phyloP scores from a whole-genome alignment of 192 early-diverging fungal species.

The Coemansia sp. region DNA sequence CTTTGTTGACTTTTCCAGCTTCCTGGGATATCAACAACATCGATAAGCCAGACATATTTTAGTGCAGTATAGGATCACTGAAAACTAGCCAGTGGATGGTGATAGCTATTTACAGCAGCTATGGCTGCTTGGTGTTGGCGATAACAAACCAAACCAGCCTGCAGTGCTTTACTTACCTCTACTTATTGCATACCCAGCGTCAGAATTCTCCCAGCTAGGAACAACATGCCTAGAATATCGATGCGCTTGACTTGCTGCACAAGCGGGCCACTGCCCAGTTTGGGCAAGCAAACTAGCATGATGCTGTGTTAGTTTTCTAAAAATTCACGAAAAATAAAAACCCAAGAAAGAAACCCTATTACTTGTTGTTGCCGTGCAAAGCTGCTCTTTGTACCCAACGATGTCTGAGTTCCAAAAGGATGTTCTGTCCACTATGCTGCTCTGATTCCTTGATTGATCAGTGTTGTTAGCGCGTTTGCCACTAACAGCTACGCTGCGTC shows the following conservation, averaged over 20 bases:
- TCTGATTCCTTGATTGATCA: no score
- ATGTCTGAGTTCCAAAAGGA: no score
- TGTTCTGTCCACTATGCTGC: no score
- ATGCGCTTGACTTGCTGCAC: constrained; percentile 39
- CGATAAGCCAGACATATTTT: constrained; percentile 6
- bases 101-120: not conserved
- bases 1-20: no score
- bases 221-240: constrained; percentile 54
- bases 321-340: no score
- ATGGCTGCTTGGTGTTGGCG: not conserved
- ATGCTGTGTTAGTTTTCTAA: no score
- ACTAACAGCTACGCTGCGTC: no score
- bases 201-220: constrained; percentile 39
- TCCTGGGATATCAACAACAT: not conserved
- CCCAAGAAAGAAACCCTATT: no score
- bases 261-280: not conserved
- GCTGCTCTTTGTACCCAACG: no score
- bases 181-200: not conserved
- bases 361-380: no score
- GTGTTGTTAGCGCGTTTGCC: no score
- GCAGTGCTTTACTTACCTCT: not conserved
- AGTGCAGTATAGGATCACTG: constrained; percentile 15
- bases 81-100: no score
- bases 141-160: not conserved
- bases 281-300: constrained; percentile 29